Base-by-base conservation (phyloP, 2,329 filamentous ascomycete genomes). In the Talaromyces funiculosus region DNA sequence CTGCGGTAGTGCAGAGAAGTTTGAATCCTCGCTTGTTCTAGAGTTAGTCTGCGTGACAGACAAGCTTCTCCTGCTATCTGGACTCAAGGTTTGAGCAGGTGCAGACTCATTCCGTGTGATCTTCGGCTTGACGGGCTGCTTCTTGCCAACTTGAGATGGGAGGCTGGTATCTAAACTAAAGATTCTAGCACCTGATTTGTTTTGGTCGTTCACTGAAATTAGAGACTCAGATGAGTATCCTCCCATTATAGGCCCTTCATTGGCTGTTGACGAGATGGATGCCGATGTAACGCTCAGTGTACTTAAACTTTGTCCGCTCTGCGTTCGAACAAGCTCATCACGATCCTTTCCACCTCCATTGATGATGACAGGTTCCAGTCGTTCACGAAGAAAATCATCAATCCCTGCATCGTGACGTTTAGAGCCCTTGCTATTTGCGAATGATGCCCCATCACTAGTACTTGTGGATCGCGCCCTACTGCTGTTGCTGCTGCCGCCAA, bases 311-410 rank as follows among this genome's bases (percentile, higher is more conserved):
- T 77, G 71, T 26, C 74, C 75, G 56, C 75, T 77, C 59, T 73
- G 67, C n/a, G 73, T 76, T 51, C 74, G 69, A 58, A 68, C 67
- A 18, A 76, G 68, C 12, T 70, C 60, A 18, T 67, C 66, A 4
- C 68, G 69, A 35, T 73, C 71, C 51, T 71, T 56, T 40, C 75
- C 76, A 26, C 80, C 78, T 18, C 80, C 80, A 49, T 68, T 76
- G 55, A 82, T 81, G 45, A 81, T 66, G n/a, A 81, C 78, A 40
- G 80, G 80, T 53, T 79, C 76, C 33, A 82, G 69, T 33, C 80
- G 74, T 51, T 77, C 72, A 29, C 75, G 68, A 1, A 81, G 67
- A 60, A 81, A 82, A 51, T 80, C 77, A 64, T 82, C 80, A 16
- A 81, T 72, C 20, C 78, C 76, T 29, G 73, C 68, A 29, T 78